phyloP scores from a whole-genome alignment of 2,329 filamentous ascomycete species.

The Aspergillus fumigatiaffinis region DNA sequence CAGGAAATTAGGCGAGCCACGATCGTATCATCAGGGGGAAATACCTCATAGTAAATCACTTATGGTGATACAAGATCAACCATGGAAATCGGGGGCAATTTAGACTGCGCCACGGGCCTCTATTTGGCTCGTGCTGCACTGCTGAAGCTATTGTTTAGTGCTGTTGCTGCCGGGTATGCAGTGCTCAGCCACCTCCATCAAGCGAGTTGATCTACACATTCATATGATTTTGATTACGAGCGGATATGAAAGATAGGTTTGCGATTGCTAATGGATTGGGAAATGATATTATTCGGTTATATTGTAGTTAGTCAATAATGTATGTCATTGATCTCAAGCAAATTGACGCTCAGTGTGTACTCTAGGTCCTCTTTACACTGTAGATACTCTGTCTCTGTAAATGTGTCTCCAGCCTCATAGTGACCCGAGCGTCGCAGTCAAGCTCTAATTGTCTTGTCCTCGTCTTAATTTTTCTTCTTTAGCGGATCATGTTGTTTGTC shows the following conservation, averaged over 20 bases:
- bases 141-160: constrained; percentile 2
- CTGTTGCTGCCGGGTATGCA: background rate
- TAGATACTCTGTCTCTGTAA: too few species aligned
- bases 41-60: background rate
- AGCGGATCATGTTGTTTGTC: background rate
- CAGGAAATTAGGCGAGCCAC: background rate
- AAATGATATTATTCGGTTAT: background rate
- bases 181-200: constrained; percentile 12
- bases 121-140: constrained; percentile 6
- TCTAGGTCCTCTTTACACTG: background rate
- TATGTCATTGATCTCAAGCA: background rate
- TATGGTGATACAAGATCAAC: background rate
- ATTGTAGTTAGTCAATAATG: background rate
- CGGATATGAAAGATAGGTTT: background rate
- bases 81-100: background rate
- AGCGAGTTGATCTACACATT: background rate
- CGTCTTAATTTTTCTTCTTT: background rate
- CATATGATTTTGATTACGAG: constrained; percentile 4
- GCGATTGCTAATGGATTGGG: background rate
- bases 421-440: constrained; percentile 10
- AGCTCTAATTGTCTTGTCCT: background rate
- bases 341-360: too few species aligned
- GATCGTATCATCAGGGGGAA: background rate
- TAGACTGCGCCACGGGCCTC: constrained; percentile 2
- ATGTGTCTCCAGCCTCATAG: constrained; percentile 8